Evolutionary conservation across 805 yeast genomes (phyloP).

Genomic region (Ascoidea asiatica): DNA sequence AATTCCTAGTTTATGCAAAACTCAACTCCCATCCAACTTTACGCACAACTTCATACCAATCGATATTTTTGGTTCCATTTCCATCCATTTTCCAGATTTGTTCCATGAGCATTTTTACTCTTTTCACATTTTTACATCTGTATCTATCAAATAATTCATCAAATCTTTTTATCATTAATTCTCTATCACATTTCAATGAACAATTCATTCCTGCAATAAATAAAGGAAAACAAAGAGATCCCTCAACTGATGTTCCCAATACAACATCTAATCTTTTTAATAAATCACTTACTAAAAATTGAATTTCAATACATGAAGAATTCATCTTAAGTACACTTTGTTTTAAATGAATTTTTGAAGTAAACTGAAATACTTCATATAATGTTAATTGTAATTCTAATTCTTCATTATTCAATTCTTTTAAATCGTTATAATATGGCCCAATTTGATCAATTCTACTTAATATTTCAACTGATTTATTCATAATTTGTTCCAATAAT

Average conservation of each 20-base stretch:
- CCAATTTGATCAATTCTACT: constrained; percentile 21
- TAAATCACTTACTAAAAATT: constrained; percentile 39
- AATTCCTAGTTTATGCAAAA: constrained; percentile 37
- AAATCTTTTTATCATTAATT: constrained; percentile 36
- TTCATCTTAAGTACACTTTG: constrained; percentile 50
- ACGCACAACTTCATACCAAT: constrained; percentile 60
- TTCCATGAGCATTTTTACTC: constrained; percentile 24
- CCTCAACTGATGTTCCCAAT: constrained; percentile 54
- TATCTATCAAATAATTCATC: constrained; percentile 47
- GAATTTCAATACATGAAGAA: constrained; percentile 52
- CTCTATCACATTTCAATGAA: constrained; percentile 35
- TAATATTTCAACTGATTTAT: constrained; percentile 16
- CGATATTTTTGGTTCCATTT: constrained; percentile 46
- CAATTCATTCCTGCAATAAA: constrained; percentile 69
- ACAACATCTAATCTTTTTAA: constrained; percentile 44
- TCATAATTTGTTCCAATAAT: constrained; percentile 22
- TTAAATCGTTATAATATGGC: constrained; percentile 10
- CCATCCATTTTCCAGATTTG: constrained; percentile 28
- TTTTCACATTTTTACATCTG: constrained; percentile 47
- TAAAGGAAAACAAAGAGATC: constrained; percentile 61
- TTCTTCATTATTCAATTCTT: constrained; percentile 26
- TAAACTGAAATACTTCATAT: constrained; percentile 58
- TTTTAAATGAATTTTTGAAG: constrained; percentile 53
- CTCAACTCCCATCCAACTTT: constrained; percentile 66
- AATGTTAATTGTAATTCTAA: constrained; percentile 53